phyloP scores from a whole-genome alignment of 228 moss, liverwort and hornwort genomes.

The Sphagnum fallax region DNA sequence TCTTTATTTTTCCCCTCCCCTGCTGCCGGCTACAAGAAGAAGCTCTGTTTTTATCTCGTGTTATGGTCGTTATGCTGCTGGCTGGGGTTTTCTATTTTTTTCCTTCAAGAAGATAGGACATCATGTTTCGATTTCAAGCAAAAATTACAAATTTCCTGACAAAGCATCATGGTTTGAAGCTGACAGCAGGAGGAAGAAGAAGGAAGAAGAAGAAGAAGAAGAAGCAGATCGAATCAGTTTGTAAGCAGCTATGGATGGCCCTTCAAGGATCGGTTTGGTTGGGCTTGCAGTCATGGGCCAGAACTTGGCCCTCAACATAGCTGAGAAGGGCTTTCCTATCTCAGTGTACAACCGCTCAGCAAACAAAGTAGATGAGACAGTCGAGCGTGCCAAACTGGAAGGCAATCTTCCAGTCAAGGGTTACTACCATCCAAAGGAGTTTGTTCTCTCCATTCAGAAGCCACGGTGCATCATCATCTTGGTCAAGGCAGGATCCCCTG shows the following conservation, averaged over 20 bases:
- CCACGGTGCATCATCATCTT: slow-evolving; percentile 85
- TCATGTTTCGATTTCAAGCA: too few species aligned
- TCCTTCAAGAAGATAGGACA: too few species aligned
- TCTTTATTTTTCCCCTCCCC: too few species aligned
- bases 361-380: slow-evolving; percentile 90
- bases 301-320: slow-evolving; percentile 86
- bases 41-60: too few species aligned
- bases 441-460: slow-evolving; percentile 72
- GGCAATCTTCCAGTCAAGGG: slow-evolving; percentile 74
- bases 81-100: too few species aligned
- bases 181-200: too few species aligned
- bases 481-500: slow-evolving; percentile 82
- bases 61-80: too few species aligned
- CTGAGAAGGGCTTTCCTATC: slow-evolving; percentile 91
- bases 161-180: too few species aligned
- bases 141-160: too few species aligned
- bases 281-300: slow-evolving; percentile 97
- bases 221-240: not conserved
- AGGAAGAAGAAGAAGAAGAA: too few species aligned
- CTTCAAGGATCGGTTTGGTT: slow-evolving; percentile 76
- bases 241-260: slow-evolving; percentile 39
- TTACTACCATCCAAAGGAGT: slow-evolving; percentile 57
- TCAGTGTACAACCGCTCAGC: slow-evolving; percentile 85
- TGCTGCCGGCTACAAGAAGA: too few species aligned
- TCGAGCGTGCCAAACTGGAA: slow-evolving; percentile 75